A percentile compares a stretch with the other conserved stretches of the same genome.
phyloP scores from a whole-genome alignment of 768 basidiomycete species.

The Leccinum broughii region DNA sequence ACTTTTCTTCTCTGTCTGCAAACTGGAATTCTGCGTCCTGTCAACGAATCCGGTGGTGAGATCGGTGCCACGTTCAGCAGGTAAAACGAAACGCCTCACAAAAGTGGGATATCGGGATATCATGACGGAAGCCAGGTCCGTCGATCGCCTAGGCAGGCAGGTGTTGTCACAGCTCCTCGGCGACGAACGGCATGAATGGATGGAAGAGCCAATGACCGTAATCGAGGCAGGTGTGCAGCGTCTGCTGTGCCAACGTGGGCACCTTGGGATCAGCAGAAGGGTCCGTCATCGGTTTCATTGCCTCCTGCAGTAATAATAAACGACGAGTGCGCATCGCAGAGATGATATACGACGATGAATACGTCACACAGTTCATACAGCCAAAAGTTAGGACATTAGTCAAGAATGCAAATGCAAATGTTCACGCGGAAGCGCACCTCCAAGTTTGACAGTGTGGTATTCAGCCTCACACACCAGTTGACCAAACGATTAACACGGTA shows the following conservation, averaged over 20 bases:
- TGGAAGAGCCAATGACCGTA: slow-evolving; percentile 79
- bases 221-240: slow-evolving; percentile 92
- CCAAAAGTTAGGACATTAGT: slow-evolving; percentile 71
- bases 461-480: slow-evolving; percentile 82
- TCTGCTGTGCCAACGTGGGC: slow-evolving; percentile 87
- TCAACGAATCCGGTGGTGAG: neutral
- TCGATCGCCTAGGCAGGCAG: slow-evolving; percentile 77
- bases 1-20: too few relatives aligned
- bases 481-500: slow-evolving; percentile 97
- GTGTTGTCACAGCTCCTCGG: slow-evolving; percentile 70
- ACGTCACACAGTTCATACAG: slow-evolving; percentile 99
- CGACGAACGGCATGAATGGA: slow-evolving; percentile 78
- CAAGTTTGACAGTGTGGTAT: slow-evolving; percentile 43
- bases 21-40: slow-evolving; percentile 37
- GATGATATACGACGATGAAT: slow-evolving; percentile 74
- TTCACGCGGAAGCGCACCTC: slow-evolving; percentile 54
- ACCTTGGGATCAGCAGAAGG: slow-evolving; percentile 66
- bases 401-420: neutral
- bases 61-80: neutral
- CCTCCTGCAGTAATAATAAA: slow-evolving; percentile 61
- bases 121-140: slow-evolving; percentile 87
- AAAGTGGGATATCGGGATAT: slow-evolving; percentile 63
- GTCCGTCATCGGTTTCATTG: slow-evolving; percentile 97
- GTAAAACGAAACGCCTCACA: slow-evolving; percentile 47
- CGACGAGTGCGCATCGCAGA: neutral